Evolutionary conservation across 345 rosid species (phyloP).

Genomic region (Aegle marmelos): DNA sequence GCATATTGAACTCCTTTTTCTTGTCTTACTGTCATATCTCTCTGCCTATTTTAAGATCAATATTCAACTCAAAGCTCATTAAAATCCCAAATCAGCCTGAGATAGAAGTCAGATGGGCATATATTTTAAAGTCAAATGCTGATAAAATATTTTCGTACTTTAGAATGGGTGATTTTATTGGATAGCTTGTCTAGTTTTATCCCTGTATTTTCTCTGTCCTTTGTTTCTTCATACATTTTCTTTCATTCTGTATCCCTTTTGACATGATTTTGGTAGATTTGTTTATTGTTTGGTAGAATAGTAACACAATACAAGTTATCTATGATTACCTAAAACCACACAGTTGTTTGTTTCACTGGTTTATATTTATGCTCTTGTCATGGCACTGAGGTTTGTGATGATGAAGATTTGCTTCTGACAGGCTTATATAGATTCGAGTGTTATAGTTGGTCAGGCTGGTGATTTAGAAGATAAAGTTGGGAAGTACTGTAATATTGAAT

Average conservation of each 20-base stretch:
- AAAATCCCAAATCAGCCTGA: not conserved
- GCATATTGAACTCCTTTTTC: not conserved
- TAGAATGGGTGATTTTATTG: not conserved
- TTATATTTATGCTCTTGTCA: not conserved
- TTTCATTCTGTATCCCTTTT: not conserved
- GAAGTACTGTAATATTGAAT: conserved; percentile 59
- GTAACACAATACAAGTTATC: not conserved
- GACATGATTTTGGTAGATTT: not conserved
- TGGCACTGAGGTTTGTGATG: not conserved
- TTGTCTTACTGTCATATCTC: not conserved
- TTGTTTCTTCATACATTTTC: not conserved
- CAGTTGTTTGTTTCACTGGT: not conserved
- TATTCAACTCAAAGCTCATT: not conserved
- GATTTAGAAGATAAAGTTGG: conserved; percentile 44
- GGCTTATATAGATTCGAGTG: conserved; percentile 79
- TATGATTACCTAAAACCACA: not conserved
- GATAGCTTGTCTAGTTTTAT: not conserved
- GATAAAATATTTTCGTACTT: not conserved
- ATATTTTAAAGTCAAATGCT: not conserved
- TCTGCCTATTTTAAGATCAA: not conserved
- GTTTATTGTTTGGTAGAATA: not conserved
- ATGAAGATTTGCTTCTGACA: conserved; percentile 21
- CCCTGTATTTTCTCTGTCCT: not conserved
- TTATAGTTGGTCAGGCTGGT: conserved; percentile 76
- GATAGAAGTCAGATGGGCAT: not conserved